A percentile compares a stretch with the other conserved stretches of the same genome.
phyloP scores from a whole-genome alignment of 805 yeast genomes.

The Wickerhamomyces rabaulensis region DNA sequence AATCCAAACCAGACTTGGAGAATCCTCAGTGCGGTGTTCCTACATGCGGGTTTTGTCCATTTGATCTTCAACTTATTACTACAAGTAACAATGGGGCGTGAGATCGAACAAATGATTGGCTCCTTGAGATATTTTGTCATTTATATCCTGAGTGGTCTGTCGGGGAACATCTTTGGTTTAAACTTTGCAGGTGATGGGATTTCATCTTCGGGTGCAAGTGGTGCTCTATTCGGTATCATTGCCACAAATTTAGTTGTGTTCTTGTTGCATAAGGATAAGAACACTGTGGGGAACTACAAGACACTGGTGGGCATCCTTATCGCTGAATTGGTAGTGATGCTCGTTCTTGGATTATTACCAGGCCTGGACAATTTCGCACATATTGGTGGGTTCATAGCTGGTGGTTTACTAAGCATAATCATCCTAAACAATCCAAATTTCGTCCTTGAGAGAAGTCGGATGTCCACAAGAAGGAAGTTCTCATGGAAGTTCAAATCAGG shows the following conservation, averaged over 20 bases:
- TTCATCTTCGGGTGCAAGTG: constrained; percentile 67
- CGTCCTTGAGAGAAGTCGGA: constrained; percentile 16
- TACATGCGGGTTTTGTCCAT: constrained; percentile 72
- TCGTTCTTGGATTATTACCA: constrained; percentile 63
- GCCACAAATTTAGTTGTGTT: constrained; percentile 53
- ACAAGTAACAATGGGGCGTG: constrained; percentile 56
- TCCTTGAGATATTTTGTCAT: constrained; percentile 45
- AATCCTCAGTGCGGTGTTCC: constrained; percentile 59
- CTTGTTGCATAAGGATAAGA: constrained; percentile 46
- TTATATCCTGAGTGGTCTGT: constrained; percentile 56
- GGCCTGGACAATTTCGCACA: constrained; percentile 74
- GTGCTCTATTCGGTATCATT: constrained; percentile 65
- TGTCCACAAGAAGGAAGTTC: neutral
- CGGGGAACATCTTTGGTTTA: constrained; percentile 65
- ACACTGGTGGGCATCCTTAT: constrained; percentile 41
- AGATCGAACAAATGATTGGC: constrained; percentile 56
- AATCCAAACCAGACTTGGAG: constrained; percentile 67
- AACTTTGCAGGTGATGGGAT: constrained; percentile 65
- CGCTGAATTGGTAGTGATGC: constrained; percentile 52
- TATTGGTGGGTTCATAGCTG: constrained; percentile 69
- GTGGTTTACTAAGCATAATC: constrained; percentile 43
- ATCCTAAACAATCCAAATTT: constrained; percentile 54
- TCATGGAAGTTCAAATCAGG: constrained; percentile 13
- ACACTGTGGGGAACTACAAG: constrained; percentile 41
- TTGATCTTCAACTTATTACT: constrained; percentile 56